Evolutionary conservation across 139 green algal species (phyloP).

Genomic region (Desmodesmus armatus): DNA sequence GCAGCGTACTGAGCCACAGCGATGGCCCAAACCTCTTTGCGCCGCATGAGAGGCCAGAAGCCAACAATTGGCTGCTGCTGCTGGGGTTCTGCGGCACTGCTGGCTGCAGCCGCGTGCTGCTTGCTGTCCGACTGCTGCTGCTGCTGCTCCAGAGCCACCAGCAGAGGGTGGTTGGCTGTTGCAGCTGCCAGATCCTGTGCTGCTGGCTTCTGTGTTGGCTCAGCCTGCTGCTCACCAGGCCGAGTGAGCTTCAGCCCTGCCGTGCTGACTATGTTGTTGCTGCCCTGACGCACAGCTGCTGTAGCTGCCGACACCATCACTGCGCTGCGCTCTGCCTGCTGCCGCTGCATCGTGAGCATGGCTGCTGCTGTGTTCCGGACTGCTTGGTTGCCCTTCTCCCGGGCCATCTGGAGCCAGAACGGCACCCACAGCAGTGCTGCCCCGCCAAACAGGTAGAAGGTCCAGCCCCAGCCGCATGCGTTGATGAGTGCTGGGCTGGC

Average conservation of each 20-base stretch:
- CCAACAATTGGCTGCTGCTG: conserved; percentile 16
- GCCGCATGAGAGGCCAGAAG: conserved; percentile 48
- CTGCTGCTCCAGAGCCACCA: conserved; percentile 27
- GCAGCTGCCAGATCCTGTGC: conserved; percentile 3
- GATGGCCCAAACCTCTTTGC: conserved; percentile 81
- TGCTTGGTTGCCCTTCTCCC: not conserved
- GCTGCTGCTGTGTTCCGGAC: not conserved
- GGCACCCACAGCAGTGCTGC: conserved; percentile 76
- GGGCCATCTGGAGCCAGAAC: conserved; percentile 65
- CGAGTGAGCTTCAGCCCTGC: not conserved
- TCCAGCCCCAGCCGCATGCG: conserved; percentile 33
- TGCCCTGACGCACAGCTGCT: not conserved
- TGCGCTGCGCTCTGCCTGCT: not conserved
- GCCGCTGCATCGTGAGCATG: not conserved
- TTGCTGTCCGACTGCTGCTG: conserved; percentile 32
- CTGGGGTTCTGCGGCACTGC: not conserved
- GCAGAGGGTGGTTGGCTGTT: not conserved
- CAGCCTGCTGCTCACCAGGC: not conserved
- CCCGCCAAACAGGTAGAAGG: conserved; percentile 61
- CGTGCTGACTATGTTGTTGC: not conserved
- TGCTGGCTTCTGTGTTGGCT: not conserved
- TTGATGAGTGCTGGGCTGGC: conserved; percentile 73
- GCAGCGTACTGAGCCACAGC: conserved; percentile 76
- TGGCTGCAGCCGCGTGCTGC: conserved; percentile 18
- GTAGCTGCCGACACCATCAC: not conserved